A percentile compares a stretch with the other conserved stretches of the same genome.
Conservation (phyloP, 2,329 filamentous ascomycete species). For the Aspergillus eucalypticola region DNA sequence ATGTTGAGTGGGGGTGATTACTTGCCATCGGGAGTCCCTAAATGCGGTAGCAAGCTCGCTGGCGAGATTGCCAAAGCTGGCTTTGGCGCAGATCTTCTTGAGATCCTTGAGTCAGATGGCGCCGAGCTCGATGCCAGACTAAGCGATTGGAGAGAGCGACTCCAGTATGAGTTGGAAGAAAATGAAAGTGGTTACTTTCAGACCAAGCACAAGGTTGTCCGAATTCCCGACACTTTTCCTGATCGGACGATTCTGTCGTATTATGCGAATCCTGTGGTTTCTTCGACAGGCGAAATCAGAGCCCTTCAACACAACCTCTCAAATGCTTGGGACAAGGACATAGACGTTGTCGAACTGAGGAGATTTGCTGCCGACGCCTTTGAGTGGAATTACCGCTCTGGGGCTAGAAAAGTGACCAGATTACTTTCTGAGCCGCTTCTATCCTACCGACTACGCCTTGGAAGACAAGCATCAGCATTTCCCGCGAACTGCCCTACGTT, state of each 20-base stretch:
- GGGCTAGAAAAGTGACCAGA: conserved; percentile 81
- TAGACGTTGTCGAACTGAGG: conserved; percentile 69
- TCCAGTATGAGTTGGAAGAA: conserved; percentile 74
- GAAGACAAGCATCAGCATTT: conserved; percentile 39
- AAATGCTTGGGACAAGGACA: conserved; percentile 58
- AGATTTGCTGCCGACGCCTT: conserved; percentile 77
- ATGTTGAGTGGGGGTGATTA: conserved; percentile 97
- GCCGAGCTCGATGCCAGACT: conserved; percentile 43
- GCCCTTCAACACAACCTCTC: conserved; percentile 55
- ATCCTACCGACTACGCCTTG: conserved; percentile 56
- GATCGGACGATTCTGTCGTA: conserved; percentile 75
- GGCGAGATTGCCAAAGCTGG: conserved; percentile 87
- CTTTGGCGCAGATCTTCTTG: conserved; percentile 71
- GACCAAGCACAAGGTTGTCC: conserved; percentile 70
- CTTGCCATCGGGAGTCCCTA: conserved; percentile 79
- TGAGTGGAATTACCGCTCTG: conserved; percentile 77
- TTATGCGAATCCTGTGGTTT: conserved; percentile 86
- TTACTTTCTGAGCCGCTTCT: conserved; percentile 77
- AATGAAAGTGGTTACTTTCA: conserved; percentile 83
- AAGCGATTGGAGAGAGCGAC: conserved; percentile 67
- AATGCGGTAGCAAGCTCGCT: conserved; percentile 83
- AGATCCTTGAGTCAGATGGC: conserved; percentile 57
- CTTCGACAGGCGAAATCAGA: conserved; percentile 58
- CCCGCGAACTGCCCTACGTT: conserved; percentile 30
- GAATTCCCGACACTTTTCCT: conserved; percentile 79